These are phyloP conservation scores for Leccinum holopus DNA, from an alignment of 1,284 basidiomycete genomes.

Conservation along the genomic window DNA sequence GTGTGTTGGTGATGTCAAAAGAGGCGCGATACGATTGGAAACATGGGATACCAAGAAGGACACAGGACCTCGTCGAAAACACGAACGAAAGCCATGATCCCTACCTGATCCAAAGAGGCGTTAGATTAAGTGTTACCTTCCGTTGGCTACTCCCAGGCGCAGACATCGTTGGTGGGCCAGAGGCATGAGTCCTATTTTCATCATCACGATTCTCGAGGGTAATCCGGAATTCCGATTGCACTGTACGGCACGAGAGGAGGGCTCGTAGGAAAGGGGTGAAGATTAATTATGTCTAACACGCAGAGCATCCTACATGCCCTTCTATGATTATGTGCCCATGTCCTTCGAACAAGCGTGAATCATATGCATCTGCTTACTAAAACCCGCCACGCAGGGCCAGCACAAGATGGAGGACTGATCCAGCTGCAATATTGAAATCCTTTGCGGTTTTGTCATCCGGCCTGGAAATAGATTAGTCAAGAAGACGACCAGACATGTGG, in stretches of 20 bases:
- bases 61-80: constrained; percentile 46
- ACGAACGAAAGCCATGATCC: constrained; percentile 29
- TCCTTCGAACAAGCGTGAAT: constrained; percentile 12
- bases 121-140: constrained; percentile 74
- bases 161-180: constrained; percentile 62
- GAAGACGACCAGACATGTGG: constrained; percentile 3
- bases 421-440: constrained; percentile 80
- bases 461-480: constrained; percentile 38
- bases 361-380: constrained; percentile 10
- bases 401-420: constrained; percentile 88
- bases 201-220: constrained; percentile 3
- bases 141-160: constrained; percentile 77
- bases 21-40: constrained; percentile 73
- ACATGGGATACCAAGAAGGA: constrained; percentile 60
- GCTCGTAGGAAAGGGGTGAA: constrained; percentile 16
- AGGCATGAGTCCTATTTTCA: constrained; percentile 14
- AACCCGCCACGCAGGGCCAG: constrained; percentile 86
- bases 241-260: constrained; percentile 6
- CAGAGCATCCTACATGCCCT: constrained; percentile 19
- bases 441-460: constrained; percentile 86
- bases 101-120: constrained; percentile 49
- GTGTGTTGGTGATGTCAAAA: constrained; percentile 66
- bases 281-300: constrained; percentile 31
- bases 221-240: constrained; percentile 2
- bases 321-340: constrained; percentile 30